These are phyloP conservation scores for Amborella trichopoda DNA, from an alignment of 164 flowering plant species.

Conservation along the genomic window DNA sequence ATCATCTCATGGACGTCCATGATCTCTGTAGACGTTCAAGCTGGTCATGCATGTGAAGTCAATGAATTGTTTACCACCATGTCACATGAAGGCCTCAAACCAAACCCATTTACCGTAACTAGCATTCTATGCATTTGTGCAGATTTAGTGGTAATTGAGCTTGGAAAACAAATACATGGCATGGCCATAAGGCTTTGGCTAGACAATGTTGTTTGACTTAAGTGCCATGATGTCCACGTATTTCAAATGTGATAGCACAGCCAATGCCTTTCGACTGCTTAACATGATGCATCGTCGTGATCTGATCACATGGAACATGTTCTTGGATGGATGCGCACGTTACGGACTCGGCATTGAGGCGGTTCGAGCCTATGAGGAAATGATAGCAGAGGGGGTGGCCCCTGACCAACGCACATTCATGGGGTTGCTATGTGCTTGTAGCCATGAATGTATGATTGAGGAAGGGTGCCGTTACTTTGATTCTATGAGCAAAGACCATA, in stretches of 20 bases:
- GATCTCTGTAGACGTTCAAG: slow-evolving; percentile 31
- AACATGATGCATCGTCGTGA: slow-evolving; percentile 24
- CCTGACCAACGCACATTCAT: slow-evolving; percentile 24
- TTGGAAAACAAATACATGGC: slow-evolving; percentile 22
- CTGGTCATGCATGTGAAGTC: slow-evolving; percentile 20
- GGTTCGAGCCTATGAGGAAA: slow-evolving; percentile 21
- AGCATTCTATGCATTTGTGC: slow-evolving; percentile 28
- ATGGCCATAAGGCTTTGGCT: slow-evolving; percentile 22
- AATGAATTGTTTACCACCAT: slow-evolving; percentile 23
- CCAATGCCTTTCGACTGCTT: slow-evolving; percentile 21
- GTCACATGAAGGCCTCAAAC: slow-evolving; percentile 20
- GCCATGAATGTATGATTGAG: slow-evolving; percentile 24
- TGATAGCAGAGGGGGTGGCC: slow-evolving; percentile 21
- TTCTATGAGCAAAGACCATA: slow-evolving; percentile 26
- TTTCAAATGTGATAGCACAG: slow-evolving; percentile 24
- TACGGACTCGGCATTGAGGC: slow-evolving; percentile 29
- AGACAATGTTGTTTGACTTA: slow-evolving; percentile 16
- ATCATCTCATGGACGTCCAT: slow-evolving; percentile 39
- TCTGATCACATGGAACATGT: slow-evolving; percentile 29
- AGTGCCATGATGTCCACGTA: slow-evolving; percentile 28
- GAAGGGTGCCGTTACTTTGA: slow-evolving; percentile 26
- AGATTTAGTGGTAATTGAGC: slow-evolving; percentile 10
- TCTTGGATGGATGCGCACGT: slow-evolving; percentile 26
- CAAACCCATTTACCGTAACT: slow-evolving; percentile 22
- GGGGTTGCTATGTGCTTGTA: slow-evolving; percentile 23